Base-by-base conservation (phyloP, 148 eudicot genomes). In the Arctostaphylos glauca region DNA sequence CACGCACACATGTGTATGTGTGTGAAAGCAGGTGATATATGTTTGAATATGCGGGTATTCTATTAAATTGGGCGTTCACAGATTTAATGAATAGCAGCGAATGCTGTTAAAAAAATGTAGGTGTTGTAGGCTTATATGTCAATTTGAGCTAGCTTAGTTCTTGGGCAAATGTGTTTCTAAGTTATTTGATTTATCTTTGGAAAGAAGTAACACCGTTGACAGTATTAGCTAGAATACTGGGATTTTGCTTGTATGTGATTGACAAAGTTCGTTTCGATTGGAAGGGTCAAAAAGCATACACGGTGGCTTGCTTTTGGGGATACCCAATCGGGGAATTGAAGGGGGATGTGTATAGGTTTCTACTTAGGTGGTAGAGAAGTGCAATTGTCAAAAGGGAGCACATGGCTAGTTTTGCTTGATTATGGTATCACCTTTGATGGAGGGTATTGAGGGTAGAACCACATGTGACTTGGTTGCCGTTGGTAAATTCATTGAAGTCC, bases 351-450 rank as follows among this genome's bases (percentile, higher is more conserved):
- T 25, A 50, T 80, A 46, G 58, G 60, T 80, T 80, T 80, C 59
- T 31, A 31, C 13, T 70, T 59, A 48, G 9, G 9, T 6, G 58
- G 21, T 15, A 49, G 54, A 60, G 59, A 49, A 80, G 21, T 81
- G 77, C 52, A 62, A 75, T 62, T 84, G 55, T 81, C 86, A 44
- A 66, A 80, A 44, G 67, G 76, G 80, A 3, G 83, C 86, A 84
- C 83, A 76, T 81, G 83, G 59, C 25, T 53, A 68, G 62, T 81
- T 83, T 77, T 83, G 78, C 60, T 56, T 53, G 41, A 60, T 74
- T 80, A 5, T 80, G 79, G 74, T 60, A 44, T 74, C 71, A 46
- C 31, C n/a, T 79, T 31, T 68, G 82, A 76, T 50, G 50, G 67
- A 60, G 67, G 60, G 44, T 49, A 31, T 44, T 16, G 56, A 60